Base-by-base conservation (phyloP, 208 protist genomes). In the Crithidia fasciculata region DNA sequence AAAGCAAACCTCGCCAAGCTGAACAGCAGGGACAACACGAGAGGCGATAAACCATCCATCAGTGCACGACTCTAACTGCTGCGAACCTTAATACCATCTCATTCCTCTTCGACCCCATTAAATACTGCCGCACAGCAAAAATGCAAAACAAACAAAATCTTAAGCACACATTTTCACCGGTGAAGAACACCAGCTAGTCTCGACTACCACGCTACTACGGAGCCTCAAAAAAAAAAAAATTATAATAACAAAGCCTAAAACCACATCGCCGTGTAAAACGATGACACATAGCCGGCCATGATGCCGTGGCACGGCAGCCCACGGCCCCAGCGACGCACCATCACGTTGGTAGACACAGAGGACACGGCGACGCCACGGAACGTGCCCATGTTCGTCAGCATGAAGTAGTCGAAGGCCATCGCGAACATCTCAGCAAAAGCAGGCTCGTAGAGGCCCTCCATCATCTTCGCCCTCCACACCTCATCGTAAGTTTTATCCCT, bases 281-380 rank as follows among this genome's bases (percentile, higher is more conserved):
- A 40, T 6, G 19, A 28, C 15, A 45, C 4, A 28, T 67, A 67
- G 36, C 62, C 62, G 15, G 62, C 47, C 49, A 67, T 3, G 15
- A 50, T 36, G 4, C 47, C 62, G 15, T 67, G 62, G 37, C 62
- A 67, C 49, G 62, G 62, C 62, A 67, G 37, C 2, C 62, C 62
- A 18, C 62, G 62, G 15, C 62, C 62, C 62, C 44, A 56, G 49
- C 62, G 62, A 15, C 62, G 62, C 47, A 57, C 15, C 4, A 67
- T 39, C 12, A 67, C 62, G 49, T 67, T 67, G 41, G 44, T 67
- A 4, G 62, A 45, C 49, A 67, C 49, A 4, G 62, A 50, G 2
- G 62, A 67, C 44, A 67, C 8, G 47, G 39, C 56, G 0, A 5
- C 49, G 2, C 62, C 62, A 37, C 62, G 62, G 44, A 67, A 67